Percentiles rank a stretch among this genome's conserved stretches.
phyloP scores from a whole-genome alignment of 768 basidiomycete genomes.

The Chalciporus piperatus region DNA sequence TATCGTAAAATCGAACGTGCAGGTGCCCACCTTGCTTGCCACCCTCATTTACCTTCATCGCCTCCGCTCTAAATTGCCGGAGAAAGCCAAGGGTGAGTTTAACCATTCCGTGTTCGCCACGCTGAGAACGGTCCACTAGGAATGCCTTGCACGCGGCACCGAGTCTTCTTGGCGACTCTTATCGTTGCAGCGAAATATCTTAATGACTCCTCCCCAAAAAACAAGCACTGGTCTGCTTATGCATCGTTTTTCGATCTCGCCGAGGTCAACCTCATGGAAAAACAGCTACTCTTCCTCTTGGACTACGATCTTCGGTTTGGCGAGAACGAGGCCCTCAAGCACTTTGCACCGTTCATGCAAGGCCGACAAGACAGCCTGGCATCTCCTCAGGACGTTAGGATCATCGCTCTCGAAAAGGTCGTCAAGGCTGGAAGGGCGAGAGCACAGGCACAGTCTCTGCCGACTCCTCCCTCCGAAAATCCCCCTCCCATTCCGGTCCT shows the following conservation, averaged over 20 bases:
- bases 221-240: conserved; percentile 87
- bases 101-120: not conserved
- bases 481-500: conserved; percentile 35
- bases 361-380: conserved; percentile 11
- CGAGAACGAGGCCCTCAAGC: conserved; percentile 71
- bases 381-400: conserved; percentile 42
- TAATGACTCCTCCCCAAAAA: conserved; percentile 95
- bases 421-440: conserved; percentile 52
- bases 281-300: conserved; percentile 87
- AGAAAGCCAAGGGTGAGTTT: conserved; percentile 76
- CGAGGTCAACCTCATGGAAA: conserved; percentile 96
- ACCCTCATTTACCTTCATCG: conserved; percentile 92
- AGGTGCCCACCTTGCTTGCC: conserved; percentile 84
- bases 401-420: conserved; percentile 54
- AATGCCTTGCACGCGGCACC: conserved; percentile 89
- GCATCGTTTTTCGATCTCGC: conserved; percentile 69
- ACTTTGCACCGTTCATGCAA: conserved; percentile 69
- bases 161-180: conserved; percentile 93
- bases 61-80: conserved; percentile 73
- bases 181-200: conserved; percentile 97
- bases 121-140: conserved; percentile 35
- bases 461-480: conserved; percentile 40
- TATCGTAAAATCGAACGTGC: conserved; percentile 80
- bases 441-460: conserved; percentile 44
- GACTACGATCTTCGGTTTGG: conserved; percentile 91